These are phyloP conservation scores for Lumnitzera racemosa DNA, from an alignment of 345 rosid species.

Conservation along the genomic window DNA sequence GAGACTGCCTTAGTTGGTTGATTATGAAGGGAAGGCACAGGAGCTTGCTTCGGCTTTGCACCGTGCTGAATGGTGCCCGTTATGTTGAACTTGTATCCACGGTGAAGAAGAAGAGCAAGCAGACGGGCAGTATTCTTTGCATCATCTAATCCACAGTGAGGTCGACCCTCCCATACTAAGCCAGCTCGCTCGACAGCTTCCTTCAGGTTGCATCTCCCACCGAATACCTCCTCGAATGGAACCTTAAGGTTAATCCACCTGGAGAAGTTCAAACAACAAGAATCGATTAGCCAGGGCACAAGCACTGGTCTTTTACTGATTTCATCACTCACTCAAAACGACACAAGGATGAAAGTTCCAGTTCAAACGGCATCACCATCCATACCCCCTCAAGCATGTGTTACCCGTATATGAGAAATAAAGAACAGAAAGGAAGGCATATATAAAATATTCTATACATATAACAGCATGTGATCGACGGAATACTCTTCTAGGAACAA, in stretches of 20 bases:
- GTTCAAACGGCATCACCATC: no score
- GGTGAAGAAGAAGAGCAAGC: slow-evolving; percentile 34
- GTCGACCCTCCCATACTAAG: slow-evolving; percentile 44
- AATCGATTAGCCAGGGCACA: background rate
- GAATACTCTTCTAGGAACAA: no score
- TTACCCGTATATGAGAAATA: no score
- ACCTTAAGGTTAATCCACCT: slow-evolving; percentile 58
- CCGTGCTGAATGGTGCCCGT: slow-evolving; percentile 26
- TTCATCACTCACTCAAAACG: no score
- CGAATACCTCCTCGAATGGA: slow-evolving; percentile 41
- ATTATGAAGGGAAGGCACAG: slow-evolving; percentile 16
- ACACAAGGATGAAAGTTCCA: no score
- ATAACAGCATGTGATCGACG: background rate
- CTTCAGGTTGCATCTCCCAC: slow-evolving; percentile 36
- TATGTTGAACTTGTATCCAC: slow-evolving; percentile 37
- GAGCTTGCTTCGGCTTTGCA: slow-evolving; percentile 17
- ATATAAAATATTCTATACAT: background rate
- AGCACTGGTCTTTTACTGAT: no score
- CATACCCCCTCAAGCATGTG: no score
- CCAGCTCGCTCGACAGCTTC: slow-evolving; percentile 47
- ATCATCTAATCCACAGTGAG: slow-evolving; percentile 49
- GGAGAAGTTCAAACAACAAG: slow-evolving; percentile 5
- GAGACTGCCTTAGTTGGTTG: slow-evolving; percentile 23
- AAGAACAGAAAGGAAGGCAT: no score
- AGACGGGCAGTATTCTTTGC: slow-evolving; percentile 51